Evolutionary conservation across 2,329 filamentous ascomycete genomes (phyloP), one percentile per base, ranked within the genome.

Genomic region (Apiospora kogelbergensis): DNA sequence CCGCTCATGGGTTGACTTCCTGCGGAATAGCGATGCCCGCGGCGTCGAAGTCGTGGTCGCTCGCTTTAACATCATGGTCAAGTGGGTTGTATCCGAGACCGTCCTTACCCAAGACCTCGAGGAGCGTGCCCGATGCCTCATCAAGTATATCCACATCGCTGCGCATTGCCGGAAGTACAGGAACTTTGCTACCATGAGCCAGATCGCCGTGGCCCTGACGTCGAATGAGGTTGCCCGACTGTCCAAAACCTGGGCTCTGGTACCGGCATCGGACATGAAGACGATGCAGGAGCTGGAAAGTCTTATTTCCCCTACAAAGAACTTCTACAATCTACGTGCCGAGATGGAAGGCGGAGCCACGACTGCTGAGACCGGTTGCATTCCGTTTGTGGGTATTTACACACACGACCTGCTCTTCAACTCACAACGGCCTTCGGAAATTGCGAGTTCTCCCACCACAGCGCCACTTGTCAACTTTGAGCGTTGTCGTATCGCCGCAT

Each of bases 1-100:
- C 44, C 88, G 90, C 67, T 93, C 94, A 26, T 96, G 93, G 93
- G 93, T 95, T 13, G 90, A 93, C 57, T 95, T 94, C 76, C 83
- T 95, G 48, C 89, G 90, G 67, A 90, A 90, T 65, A 87, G 90
- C 57, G 90, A 93, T 73, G 90, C 91, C 1, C 88, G 88, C 67
- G 93, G 93, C 17, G 91, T 96, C 45, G 93, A 95, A 76, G 91
- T 96, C 26, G 92, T 95, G 64, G 93, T 95, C 78, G 92, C 93
- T 10, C 90, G 93, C 65, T 96, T 96, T 83, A 96, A 96, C 78
- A 88, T 96, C 72, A 92, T 95, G 83, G 93, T 95, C 71, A 95
- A 95, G 78, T 96, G 93, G 93, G 91, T 89, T 37, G 87, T 94
- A 37, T 95, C 93, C 0, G 92, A 95, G 78, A 88, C 92, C 72